phyloP scores from a whole-genome alignment of 202 grass and related monocot species.

The Schoenoplectus tabernaemontani region DNA sequence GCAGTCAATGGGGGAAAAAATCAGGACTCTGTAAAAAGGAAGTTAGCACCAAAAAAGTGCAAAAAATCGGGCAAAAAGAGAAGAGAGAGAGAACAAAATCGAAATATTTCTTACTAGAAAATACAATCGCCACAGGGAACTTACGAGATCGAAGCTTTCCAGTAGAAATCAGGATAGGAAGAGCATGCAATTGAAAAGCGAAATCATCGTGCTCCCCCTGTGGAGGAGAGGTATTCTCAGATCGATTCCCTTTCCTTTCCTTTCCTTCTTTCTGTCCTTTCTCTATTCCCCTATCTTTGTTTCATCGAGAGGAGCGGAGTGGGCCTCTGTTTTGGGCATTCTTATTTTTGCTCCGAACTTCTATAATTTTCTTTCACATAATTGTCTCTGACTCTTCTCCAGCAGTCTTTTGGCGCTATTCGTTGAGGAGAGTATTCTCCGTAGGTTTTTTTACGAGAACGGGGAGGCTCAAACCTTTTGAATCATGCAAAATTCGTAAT shows the following conservation, averaged over 20 bases:
- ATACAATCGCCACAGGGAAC: not conserved
- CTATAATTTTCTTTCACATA: too few relatives aligned
- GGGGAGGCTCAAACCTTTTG: too few relatives aligned
- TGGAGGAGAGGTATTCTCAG: not conserved
- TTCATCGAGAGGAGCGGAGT: not conserved
- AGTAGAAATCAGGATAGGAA: not conserved
- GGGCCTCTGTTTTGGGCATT: too few relatives aligned
- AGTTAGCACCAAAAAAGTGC: not conserved
- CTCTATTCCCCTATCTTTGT: not conserved
- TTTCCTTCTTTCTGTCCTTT: not conserved
- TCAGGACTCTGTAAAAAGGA: not conserved
- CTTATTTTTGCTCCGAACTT: too few relatives aligned
- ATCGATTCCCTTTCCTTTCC: not conserved
- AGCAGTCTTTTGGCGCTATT: too few relatives aligned
- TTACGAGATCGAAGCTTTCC: constrained; percentile 1
- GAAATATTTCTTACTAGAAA: not conserved
- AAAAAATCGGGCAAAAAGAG: not conserved
- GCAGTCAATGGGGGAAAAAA: not conserved
- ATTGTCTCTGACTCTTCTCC: too few relatives aligned
- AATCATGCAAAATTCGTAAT: too few relatives aligned
- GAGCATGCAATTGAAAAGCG: not conserved
- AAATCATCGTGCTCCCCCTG: not conserved
- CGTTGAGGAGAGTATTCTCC: too few relatives aligned
- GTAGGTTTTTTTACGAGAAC: too few relatives aligned
- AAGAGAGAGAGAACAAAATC: not conserved